phyloP scores from a whole-genome alignment of 352 stramenopile species.

The Phytophthora melonis region DNA sequence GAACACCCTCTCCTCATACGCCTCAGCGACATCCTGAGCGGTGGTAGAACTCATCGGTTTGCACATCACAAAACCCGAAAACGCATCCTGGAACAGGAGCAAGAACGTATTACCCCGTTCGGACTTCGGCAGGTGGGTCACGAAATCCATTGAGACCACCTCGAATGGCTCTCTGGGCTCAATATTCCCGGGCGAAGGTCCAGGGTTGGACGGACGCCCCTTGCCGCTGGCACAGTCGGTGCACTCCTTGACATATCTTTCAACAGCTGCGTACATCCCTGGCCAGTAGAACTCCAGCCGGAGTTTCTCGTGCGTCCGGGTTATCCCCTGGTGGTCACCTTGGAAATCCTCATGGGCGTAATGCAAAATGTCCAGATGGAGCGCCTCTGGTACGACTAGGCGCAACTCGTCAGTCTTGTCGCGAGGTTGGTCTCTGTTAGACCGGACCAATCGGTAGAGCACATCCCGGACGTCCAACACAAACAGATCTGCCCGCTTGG shows the following conservation, averaged over 20 bases:
- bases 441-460: too few species aligned
- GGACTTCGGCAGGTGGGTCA: neutral
- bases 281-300: neutral
- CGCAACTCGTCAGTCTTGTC: too few species aligned
- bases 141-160: neutral
- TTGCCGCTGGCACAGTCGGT: neutral
- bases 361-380: too few species aligned
- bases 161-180: neutral
- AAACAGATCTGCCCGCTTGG: too few species aligned
- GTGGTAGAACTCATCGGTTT: constrained; percentile 1
- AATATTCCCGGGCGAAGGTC: neutral
- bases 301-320: too few species aligned
- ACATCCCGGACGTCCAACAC: too few species aligned
- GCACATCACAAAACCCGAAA: neutral
- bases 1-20: neutral
- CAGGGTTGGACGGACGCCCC: neutral
- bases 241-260: neutral
- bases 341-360: too few species aligned
- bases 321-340: too few species aligned
- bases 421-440: too few species aligned
- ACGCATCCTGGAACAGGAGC: neutral
- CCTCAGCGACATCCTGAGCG: neutral
- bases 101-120: neutral
- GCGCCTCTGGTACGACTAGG: too few species aligned
- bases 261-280: neutral